A percentile compares a stretch with the other conserved stretches of the same genome.
These are phyloP conservation scores for Phytophthora citrophthora DNA, from an alignment of 352 stramenopile genomes.

Conservation along the genomic window DNA sequence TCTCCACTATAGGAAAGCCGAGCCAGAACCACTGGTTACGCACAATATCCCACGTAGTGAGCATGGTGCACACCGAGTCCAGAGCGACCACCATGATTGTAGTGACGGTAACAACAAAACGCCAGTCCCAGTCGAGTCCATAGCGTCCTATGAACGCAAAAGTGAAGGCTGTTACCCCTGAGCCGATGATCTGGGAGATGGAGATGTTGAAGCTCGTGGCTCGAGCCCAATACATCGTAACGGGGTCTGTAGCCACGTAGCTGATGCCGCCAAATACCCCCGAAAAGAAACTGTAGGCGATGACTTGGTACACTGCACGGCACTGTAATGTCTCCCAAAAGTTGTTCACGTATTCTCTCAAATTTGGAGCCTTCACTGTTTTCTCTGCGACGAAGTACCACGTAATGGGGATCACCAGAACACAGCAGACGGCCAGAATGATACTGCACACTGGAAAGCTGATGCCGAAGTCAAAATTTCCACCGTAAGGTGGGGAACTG, in stretches of 20 bases:
- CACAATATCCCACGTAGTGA: slow-evolving; percentile 44
- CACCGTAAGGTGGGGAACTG: slow-evolving; percentile 43
- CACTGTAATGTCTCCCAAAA: slow-evolving; percentile 38
- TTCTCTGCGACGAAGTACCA: slow-evolving; percentile 45
- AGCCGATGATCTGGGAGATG: slow-evolving; percentile 40
- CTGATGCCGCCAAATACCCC: slow-evolving; percentile 38
- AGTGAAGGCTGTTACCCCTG: slow-evolving; percentile 31
- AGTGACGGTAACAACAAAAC: slow-evolving; percentile 31
- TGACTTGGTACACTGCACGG: slow-evolving; percentile 49
- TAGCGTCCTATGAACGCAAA: slow-evolving; percentile 38
- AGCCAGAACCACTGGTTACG: slow-evolving; percentile 56
- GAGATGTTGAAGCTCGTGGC: slow-evolving; percentile 46
- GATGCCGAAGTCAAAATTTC: slow-evolving; percentile 42
- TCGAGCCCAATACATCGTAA: slow-evolving; percentile 50
- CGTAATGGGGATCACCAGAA: slow-evolving; percentile 40
- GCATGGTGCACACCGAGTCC: slow-evolving; percentile 38
- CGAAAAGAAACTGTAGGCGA: slow-evolving; percentile 46
- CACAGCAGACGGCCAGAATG: slow-evolving; percentile 35
- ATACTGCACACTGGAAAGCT: slow-evolving; percentile 34
- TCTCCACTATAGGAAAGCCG: slow-evolving; percentile 41
- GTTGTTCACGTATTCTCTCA: slow-evolving; percentile 30
- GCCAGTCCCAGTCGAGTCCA: slow-evolving; percentile 52
- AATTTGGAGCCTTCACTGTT: slow-evolving; percentile 10
- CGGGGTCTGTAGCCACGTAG: slow-evolving; percentile 32
- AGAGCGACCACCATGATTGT: slow-evolving; percentile 35